Conservation (phyloP, 345 rosid species). For the Isatis tinctoria region DNA sequence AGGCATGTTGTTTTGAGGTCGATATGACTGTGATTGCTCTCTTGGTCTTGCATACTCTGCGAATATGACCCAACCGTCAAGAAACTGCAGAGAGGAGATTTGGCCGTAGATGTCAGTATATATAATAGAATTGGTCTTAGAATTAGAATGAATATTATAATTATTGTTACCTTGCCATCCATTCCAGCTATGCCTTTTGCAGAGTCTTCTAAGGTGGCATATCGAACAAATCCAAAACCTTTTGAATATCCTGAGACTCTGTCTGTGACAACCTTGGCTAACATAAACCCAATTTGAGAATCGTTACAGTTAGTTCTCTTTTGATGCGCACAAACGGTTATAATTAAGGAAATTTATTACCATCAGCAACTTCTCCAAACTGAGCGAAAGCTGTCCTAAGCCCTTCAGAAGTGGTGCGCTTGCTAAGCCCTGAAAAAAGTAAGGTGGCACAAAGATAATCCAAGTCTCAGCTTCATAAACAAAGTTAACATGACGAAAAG, state of each 20-base stretch:
- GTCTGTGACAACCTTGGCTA: constrained; percentile 81
- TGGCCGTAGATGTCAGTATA: not conserved
- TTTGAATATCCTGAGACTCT: constrained; percentile 77
- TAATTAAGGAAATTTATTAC: constrained; percentile 34
- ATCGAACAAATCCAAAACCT: constrained; percentile 92
- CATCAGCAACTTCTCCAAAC: constrained; percentile 79
- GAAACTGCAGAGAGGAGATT: constrained; percentile 40
- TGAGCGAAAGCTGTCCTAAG: constrained; percentile 64
- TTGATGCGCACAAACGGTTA: not conserved
- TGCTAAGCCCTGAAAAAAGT: constrained; percentile 67
- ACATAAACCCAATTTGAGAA: constrained; percentile 1
- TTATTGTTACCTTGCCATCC: constrained; percentile 76
- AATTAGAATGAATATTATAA: not conserved
- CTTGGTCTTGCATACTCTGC: constrained; percentile 68
- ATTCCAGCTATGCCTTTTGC: constrained; percentile 77
- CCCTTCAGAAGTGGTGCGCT: constrained; percentile 66
- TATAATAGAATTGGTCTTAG: not conserved
- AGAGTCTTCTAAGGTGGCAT: constrained; percentile 74
- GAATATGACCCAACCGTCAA: constrained; percentile 83
- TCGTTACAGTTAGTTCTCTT: not conserved
- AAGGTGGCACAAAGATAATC: not conserved
- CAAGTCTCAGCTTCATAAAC: not conserved
- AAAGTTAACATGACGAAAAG: not conserved
- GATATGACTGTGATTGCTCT: constrained; percentile 27
- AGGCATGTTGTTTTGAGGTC: constrained; percentile 33